Base-by-base conservation (phyloP, 129 eudicot species). In the Arctium minus region DNA sequence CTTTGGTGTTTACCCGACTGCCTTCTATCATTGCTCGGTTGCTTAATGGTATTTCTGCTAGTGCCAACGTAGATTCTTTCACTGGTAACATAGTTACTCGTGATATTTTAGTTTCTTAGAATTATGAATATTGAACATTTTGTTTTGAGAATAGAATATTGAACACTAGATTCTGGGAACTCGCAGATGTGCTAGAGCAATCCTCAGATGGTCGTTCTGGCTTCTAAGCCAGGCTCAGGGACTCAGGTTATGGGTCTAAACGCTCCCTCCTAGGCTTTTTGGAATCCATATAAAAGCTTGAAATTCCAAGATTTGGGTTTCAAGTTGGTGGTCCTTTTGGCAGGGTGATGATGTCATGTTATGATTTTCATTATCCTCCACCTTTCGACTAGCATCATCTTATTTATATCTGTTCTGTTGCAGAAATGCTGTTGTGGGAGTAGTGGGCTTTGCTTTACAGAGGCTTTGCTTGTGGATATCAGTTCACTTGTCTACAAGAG, bases 131-230 rank as follows among this genome's bases (percentile, higher is more conserved):
- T 89, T 85, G 82, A 87, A 91, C 67, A 78, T 73, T 32, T 65
- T 73, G 50, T 22, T 79, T 84, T 64, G 79, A 73, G 84, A 62
- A 84, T 79, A 79, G 76, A 84, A 79, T 79, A 84, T 89, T 91
- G 86, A 91, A 91, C 82, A 81, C 48, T 81, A 91, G 95, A 91
- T 87, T 81, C 82, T 89, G 89, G 91, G 91, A 87, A 87, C 89
- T 91, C 91, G 95, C 95, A 91, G 94, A 91, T 91, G 81, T 83
- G 90, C 84, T 91, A 91, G 84, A 91, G 92, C 88, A 85, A 81
- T 87, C 85, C 82, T 85, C 89, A 82, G 89, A 87, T 87, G 93
- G 86, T 85, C 88, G 75, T 85, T 87, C 83, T 86, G 88, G 88
- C 90, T 84, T 80, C 85, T 86, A 75, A 86, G 86, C 85, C 88